phyloP scores from a whole-genome alignment of 768 basidiomycete genomes.

The Kwoniella heveanensis region DNA sequence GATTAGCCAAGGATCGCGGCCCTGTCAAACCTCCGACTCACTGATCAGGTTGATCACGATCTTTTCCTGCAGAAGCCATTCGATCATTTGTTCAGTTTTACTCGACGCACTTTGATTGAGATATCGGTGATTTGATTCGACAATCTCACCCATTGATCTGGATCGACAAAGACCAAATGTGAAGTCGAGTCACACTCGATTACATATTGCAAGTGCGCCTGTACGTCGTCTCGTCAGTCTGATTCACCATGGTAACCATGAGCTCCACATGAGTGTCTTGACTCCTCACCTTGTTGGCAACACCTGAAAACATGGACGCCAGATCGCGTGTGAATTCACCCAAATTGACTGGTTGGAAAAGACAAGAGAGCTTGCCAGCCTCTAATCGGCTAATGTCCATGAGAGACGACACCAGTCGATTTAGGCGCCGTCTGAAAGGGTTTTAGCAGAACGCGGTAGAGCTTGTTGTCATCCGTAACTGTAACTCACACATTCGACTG shows the following conservation, averaged over 20 bases:
- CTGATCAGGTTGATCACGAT: slow-evolving; percentile 56
- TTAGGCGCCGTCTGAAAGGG: slow-evolving; percentile 15
- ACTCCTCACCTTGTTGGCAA: slow-evolving; percentile 50
- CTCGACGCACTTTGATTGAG: no score
- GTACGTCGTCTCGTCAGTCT: background rate
- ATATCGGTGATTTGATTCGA: no score
- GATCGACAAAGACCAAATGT: slow-evolving; percentile 50
- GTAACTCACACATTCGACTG: slow-evolving; percentile 31
- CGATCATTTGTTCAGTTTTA: no score
- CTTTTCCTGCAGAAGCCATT: slow-evolving; percentile 36
- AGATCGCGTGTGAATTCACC: slow-evolving; percentile 52
- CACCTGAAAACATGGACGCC: slow-evolving; percentile 53
- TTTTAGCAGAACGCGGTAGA: no score
- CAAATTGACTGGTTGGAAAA: slow-evolving; percentile 51
- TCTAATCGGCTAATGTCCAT: slow-evolving; percentile 57
- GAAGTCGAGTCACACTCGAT: slow-evolving; percentile 47
- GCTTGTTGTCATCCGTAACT: no score
- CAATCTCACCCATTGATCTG: slow-evolving; percentile 42
- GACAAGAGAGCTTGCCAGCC: slow-evolving; percentile 47
- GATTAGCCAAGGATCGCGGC: slow-evolving; percentile 4
- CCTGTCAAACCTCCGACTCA: background rate
- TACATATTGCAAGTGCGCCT: slow-evolving; percentile 36
- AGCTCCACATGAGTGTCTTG: background rate
- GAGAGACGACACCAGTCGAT: slow-evolving; percentile 56
- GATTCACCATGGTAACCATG: no score